A percentile compares a stretch with the other conserved stretches of the same genome.
phyloP scores from a whole-genome alignment of 306 rosid genomes.

The Rosa lucieae region DNA sequence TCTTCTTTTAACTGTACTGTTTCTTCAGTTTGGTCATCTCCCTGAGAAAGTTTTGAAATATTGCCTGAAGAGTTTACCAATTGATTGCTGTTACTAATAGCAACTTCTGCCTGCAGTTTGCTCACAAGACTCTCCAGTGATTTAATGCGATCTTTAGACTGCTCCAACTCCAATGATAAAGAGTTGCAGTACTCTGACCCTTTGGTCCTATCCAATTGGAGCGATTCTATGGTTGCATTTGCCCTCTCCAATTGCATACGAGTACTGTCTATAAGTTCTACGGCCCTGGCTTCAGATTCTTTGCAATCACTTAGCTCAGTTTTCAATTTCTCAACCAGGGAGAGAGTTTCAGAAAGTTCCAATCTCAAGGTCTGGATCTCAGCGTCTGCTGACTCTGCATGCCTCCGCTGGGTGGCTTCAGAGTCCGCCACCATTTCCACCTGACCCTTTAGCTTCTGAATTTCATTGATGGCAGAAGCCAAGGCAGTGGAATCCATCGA shows the following conservation, averaged over 20 bases:
- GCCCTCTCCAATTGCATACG: conserved; percentile 63
- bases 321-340: conserved; percentile 62
- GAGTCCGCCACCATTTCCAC: conserved; percentile 63
- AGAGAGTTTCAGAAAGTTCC: conserved; percentile 62
- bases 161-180: conserved; percentile 64
- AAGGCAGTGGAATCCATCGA: conserved; percentile 81
- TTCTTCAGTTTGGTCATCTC: conserved; percentile 48
- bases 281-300: conserved; percentile 63
- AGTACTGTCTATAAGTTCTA: conserved; percentile 49
- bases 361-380: conserved; percentile 58
- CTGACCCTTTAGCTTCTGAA: conserved; percentile 78
- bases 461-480: conserved; percentile 73
- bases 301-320: conserved; percentile 54
- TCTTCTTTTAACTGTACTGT: conserved; percentile 49
- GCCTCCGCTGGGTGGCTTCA: conserved; percentile 48
- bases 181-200: conserved; percentile 49
- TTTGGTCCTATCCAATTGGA: conserved; percentile 48
- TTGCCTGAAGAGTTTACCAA: conserved; percentile 30
- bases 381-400: conserved; percentile 55
- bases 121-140: conserved; percentile 66
- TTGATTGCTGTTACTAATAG: conserved; percentile 24
- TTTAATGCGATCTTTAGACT: conserved; percentile 58
- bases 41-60: conserved; percentile 21
- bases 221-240: conserved; percentile 51
- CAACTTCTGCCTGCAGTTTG: conserved; percentile 53